These are phyloP conservation scores for Cryptosporidium parvum DNA, from an alignment of 169 alveolate species.

Conservation along the genomic window DNA sequence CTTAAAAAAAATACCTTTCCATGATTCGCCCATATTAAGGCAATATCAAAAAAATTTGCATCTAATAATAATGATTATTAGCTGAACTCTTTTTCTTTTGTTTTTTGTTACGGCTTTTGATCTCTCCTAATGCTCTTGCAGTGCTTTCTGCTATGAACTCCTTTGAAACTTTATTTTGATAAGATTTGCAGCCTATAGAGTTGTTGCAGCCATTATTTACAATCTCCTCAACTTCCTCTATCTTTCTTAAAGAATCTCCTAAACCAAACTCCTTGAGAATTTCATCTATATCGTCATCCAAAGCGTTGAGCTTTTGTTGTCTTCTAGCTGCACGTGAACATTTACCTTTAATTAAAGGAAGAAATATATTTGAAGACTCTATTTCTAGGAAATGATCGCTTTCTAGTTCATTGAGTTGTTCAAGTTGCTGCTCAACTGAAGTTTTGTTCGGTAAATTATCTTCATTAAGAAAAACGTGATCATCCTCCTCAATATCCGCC, in stretches of 20 bases:
- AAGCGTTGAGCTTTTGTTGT: neutral
- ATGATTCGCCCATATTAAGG: neutral
- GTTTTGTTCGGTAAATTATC: neutral
- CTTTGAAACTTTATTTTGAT: neutral
- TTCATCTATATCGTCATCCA: slow-evolving; percentile 8
- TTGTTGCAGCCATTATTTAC: neutral
- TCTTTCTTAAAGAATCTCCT: neutral
- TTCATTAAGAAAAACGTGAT: neutral
- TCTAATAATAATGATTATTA: neutral
- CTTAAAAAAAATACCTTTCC: neutral
- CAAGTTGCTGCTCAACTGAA: neutral
- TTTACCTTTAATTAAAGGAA: slow-evolving; percentile 2
- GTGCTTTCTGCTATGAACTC: neutral
- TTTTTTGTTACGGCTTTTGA: slow-evolving; percentile 8
- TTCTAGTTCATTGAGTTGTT: neutral
- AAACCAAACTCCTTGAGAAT: slow-evolving; percentile 5
- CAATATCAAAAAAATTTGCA: neutral
- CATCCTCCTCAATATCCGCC: slow-evolving; percentile 33
- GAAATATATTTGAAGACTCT: neutral
- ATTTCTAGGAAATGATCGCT: neutral
- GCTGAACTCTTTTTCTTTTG: neutral
- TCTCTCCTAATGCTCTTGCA: slow-evolving; percentile 14
- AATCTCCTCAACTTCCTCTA: neutral
- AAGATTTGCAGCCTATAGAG: neutral
- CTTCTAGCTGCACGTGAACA: neutral